These are phyloP conservation scores for Pogostemon cablin DNA, from an alignment of 257 asterid species.

Conservation along the genomic window DNA sequence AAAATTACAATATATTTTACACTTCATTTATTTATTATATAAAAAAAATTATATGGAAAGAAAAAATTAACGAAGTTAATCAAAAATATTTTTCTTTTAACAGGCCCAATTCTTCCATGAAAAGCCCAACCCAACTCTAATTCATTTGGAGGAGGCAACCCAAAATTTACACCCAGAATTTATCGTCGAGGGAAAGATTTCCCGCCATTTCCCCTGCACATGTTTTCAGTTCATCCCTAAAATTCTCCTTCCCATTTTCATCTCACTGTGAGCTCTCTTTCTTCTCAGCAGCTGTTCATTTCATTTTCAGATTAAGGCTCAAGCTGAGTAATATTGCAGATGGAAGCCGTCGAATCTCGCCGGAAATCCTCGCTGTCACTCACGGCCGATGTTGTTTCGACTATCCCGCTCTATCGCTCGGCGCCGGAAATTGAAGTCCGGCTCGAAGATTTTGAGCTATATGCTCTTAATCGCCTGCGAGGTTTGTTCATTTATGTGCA, in stretches of 20 bases:
- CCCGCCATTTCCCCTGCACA: conserved; percentile 53
- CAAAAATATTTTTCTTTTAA: no score
- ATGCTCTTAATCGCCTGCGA: conserved; percentile 87
- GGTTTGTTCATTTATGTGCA: conserved; percentile 39
- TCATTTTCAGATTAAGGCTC: conserved; percentile 4
- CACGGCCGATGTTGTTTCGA: conserved; percentile 38
- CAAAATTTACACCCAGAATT: background rate
- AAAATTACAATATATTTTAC: no score
- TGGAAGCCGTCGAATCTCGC: conserved; percentile 68
- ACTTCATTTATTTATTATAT: no score
- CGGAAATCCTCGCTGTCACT: conserved; percentile 41
- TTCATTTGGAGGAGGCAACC: no score
- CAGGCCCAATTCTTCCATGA: no score
- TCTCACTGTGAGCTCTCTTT: background rate
- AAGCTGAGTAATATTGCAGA: conserved; percentile 12
- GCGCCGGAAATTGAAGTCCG: conserved; percentile 89
- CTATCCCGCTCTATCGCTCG: conserved; percentile 74
- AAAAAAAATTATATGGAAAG: no score
- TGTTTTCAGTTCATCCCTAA: background rate
- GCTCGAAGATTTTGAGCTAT: conserved; percentile 91
- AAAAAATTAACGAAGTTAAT: no score
- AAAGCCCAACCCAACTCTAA: no score
- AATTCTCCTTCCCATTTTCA: background rate
- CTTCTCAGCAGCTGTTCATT: conserved; percentile 7
- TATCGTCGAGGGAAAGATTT: conserved; percentile 40